phyloP scores from a whole-genome alignment of 768 basidiomycete genomes.

The Rhizopogon salebrosus region DNA sequence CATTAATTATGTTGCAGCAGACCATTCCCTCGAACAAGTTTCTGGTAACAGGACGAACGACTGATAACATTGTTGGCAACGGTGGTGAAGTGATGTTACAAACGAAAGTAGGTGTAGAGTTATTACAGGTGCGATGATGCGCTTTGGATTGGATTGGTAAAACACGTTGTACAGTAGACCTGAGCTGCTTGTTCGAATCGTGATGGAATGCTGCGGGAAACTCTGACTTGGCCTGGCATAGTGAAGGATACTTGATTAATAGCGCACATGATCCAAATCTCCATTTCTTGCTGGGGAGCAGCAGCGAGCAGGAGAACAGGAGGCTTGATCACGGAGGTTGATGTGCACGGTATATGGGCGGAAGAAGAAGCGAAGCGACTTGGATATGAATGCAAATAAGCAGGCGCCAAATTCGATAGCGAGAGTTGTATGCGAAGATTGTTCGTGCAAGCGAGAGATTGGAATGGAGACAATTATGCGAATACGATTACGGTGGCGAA shows the following conservation, averaged over 20 bases:
- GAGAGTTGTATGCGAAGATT: constrained; percentile 31
- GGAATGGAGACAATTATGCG: constrained; percentile 20
- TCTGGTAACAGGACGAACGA: background rate
- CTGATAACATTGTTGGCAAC: constrained; percentile 1
- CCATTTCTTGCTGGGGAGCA: constrained; percentile 12
- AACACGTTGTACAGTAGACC: constrained; percentile 16
- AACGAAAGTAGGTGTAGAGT: constrained; percentile 23
- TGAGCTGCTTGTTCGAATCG: constrained; percentile 9
- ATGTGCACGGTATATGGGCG: constrained; percentile 1
- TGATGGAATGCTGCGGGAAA: constrained; percentile 13
- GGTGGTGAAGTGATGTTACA: constrained; percentile 13
- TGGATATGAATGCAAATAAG: constrained; percentile 1
- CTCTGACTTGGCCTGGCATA: constrained; percentile 18
- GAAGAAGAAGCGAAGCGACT: background rate
- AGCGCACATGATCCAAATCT: constrained; percentile 21
- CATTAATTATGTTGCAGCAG: background rate
- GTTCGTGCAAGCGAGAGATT: constrained; percentile 18
- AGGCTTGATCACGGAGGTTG: constrained; percentile 6
- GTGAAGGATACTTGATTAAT: background rate
- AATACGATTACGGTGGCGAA: constrained; percentile 14
- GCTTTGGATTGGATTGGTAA: constrained; percentile 13
- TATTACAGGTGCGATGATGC: constrained; percentile 18
- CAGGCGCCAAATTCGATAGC: constrained; percentile 1
- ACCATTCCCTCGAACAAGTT: background rate
- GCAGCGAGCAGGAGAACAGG: constrained; percentile 15